Evolutionary conservation across 257 asterid genomes (phyloP), one percentile per base, ranked within the genome.

Genomic region (Fraxinus cuspidata): DNA sequence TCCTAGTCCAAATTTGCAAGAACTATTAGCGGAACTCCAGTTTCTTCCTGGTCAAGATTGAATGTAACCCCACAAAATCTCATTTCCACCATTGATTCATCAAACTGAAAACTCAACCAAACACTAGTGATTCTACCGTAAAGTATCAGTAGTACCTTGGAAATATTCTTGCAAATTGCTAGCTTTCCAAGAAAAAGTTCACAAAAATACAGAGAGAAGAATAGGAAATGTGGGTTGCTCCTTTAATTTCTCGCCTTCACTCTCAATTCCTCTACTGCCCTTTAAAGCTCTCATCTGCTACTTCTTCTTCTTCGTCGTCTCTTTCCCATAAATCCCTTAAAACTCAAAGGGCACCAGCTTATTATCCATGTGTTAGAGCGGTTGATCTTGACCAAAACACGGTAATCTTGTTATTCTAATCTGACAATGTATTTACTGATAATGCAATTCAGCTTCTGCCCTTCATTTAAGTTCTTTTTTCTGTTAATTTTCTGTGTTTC

Each of bases 381-480:
- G 71, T 69, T 82, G 99, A 94, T 83, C 94, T 94, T 74, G 99
- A 94, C 74, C 97, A 92, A 90, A 91, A 93, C 83, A 94, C 97
- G 70, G 97, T 92, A 73, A 77, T 32, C 35, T 32, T 32, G 35
- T 23, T 58, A 28, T 58, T n/a, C 63, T 21, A 23, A 58, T 7
- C 21, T 6, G 11, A 23, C 18, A 23, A n/a, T 58, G 27, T 58
- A 23, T 58, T 58, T 58, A 58, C 66, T 58, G 27, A 58, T 58
- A 7, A 58, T 58, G 66, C 66, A 58, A 58, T 58, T 58, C 29
- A n/a, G 3, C 12, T 37, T 77, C 15, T 34, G 27, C 10, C 40
- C 15, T 72, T 44, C 56, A 23, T 15, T 56, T 27, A 35, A 16
- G 27, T 67, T 53, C 27, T 4, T 40, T 47, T 23, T 23, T 29